Conservation (phyloP, 2,329 filamentous ascomycete species). For the Metarhizium anisopliae region DNA sequence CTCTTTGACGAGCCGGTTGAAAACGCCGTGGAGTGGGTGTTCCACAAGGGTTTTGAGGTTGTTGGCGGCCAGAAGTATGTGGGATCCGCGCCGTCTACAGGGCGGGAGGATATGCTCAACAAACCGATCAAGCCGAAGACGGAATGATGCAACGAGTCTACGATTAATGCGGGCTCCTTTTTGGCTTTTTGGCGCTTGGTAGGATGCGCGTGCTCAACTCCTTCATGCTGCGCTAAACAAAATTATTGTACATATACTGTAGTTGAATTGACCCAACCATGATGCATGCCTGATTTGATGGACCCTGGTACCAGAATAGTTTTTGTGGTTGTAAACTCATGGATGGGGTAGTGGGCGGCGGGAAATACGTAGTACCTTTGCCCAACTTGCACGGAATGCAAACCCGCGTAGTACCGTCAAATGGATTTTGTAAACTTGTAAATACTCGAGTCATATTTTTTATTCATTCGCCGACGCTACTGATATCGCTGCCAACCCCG, state of each 20-base stretch:
- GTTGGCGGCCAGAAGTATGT: conserved; percentile 56
- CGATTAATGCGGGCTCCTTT: background rate
- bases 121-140: conserved; percentile 39
- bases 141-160: conserved; percentile 18
- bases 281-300: background rate
- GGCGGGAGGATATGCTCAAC: conserved; percentile 32
- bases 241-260: background rate
- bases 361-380: too few species aligned
- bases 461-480: background rate
- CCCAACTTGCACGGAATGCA: too few species aligned
- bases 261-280: conserved; percentile 6
- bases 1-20: conserved; percentile 92
- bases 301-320: too few species aligned
- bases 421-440: too few species aligned
- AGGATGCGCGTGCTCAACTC: background rate
- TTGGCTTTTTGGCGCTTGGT: conserved; percentile 8
- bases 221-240: background rate
- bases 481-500: background rate
- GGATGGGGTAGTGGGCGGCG: too few species aligned
- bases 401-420: too few species aligned
- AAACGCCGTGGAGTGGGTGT: conserved; percentile 79
- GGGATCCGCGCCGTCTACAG: conserved; percentile 44
- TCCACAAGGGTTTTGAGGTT: conserved; percentile 70
- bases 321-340: too few species aligned
- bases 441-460: background rate